Evolutionary conservation across 2,329 filamentous ascomycete genomes (phyloP).

Genomic region (Hypoxylon sp.): DNA sequence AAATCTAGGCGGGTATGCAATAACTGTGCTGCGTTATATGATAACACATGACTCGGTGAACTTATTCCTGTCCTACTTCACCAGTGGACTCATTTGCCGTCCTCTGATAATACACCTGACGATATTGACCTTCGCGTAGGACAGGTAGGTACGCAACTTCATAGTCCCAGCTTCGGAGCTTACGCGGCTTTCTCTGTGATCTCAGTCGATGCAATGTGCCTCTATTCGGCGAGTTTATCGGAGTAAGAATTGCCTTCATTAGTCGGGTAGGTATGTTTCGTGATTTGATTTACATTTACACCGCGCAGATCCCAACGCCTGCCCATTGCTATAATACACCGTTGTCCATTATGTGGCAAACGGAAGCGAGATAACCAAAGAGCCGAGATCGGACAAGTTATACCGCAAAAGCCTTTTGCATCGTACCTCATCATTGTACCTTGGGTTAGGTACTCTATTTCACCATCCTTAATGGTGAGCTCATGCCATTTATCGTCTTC

Average conservation of each 20-base stretch:
- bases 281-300: slow-evolving; percentile 14
- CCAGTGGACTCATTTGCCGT: slow-evolving; percentile 1
- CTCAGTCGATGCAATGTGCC: not conserved
- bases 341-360: slow-evolving; percentile 19
- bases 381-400: slow-evolving; percentile 5
- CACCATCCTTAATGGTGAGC: not conserved
- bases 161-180: slow-evolving; percentile 5
- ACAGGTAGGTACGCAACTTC: slow-evolving; percentile 6
- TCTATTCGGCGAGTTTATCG: not conserved
- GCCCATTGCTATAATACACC: slow-evolving; percentile 26
- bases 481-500: slow-evolving; percentile 56
- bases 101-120: slow-evolving; percentile 16
- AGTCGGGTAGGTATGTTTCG: slow-evolving; percentile 20
- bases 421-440: slow-evolving; percentile 1
- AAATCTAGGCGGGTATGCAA: slow-evolving; percentile 2
- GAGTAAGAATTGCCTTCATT: slow-evolving; percentile 10
- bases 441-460: not conserved
- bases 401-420: slow-evolving; percentile 8
- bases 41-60: slow-evolving; percentile 5
- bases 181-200: slow-evolving; percentile 21
- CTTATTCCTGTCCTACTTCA: slow-evolving; percentile 9
- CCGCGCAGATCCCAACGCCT: slow-evolving; percentile 18
- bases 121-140: slow-evolving; percentile 9
- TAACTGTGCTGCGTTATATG: not conserved
- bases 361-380: not conserved